phyloP scores from a whole-genome alignment of 768 basidiomycete species.

The Rhizopogon sp. region DNA sequence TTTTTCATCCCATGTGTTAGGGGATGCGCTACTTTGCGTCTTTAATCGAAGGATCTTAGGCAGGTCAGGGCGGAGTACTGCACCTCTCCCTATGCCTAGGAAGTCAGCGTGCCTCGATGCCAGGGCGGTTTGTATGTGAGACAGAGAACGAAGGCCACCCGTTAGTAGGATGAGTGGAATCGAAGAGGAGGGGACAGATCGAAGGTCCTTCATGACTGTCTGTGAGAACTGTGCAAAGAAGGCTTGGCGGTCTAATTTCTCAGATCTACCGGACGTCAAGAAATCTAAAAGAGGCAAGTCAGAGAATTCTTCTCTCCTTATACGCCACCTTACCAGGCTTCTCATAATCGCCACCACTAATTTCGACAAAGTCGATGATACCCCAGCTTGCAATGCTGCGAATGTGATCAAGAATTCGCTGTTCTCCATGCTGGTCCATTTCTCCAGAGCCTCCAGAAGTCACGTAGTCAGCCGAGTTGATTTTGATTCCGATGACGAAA shows the following conservation, averaged over 20 bases:
- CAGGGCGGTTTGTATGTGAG: slow-evolving; percentile 51
- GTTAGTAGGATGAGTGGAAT: slow-evolving; percentile 72
- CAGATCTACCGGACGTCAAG: slow-evolving; percentile 20
- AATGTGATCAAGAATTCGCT: slow-evolving; percentile 56
- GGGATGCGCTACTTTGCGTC: neutral
- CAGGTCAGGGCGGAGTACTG: slow-evolving; percentile 58
- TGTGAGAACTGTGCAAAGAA: slow-evolving; percentile 70
- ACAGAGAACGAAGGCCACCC: slow-evolving; percentile 66
- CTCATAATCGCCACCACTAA: slow-evolving; percentile 86
- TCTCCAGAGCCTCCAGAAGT: slow-evolving; percentile 27
- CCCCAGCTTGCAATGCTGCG: slow-evolving; percentile 57
- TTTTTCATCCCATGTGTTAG: slow-evolving; percentile 12
- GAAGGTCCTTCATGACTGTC: slow-evolving; percentile 35
- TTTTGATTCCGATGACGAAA: slow-evolving; percentile 76
- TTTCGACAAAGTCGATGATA: slow-evolving; percentile 77
- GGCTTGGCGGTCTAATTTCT: slow-evolving; percentile 51
- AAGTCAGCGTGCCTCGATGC: slow-evolving; percentile 58
- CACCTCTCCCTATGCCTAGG: slow-evolving; percentile 68
- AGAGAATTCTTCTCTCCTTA: slow-evolving; percentile 12
- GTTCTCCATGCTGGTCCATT: slow-evolving; percentile 20
- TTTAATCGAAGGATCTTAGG: slow-evolving; percentile 35
- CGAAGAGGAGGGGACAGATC: slow-evolving; percentile 12
- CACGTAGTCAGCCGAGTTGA: slow-evolving; percentile 76
- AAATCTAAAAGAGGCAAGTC: slow-evolving; percentile 35
- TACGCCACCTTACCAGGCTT: slow-evolving; percentile 48